A percentile compares a stretch with the other conserved stretches of the same genome.
Evolutionary conservation across 2,329 filamentous ascomycete genomes (phyloP).

Genomic region (Talaromyces sp.): DNA sequence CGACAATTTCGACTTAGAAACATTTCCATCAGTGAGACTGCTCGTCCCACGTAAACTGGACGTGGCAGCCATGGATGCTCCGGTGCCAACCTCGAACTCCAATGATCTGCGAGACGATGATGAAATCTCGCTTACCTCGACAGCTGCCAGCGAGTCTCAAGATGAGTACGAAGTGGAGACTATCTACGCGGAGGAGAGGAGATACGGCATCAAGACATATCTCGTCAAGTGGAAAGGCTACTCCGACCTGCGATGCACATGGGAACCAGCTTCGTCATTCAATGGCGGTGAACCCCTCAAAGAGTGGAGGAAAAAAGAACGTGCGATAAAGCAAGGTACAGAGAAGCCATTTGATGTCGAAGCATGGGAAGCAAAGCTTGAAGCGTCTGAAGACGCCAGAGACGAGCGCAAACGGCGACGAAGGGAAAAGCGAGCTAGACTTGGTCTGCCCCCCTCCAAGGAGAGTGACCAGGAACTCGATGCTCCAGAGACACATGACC

Average conservation of each 20-base stretch:
- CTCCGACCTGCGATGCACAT: slow-evolving; percentile 49
- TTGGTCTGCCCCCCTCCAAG: slow-evolving; percentile 12
- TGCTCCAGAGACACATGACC: not conserved
- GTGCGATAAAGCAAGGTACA: slow-evolving; percentile 23
- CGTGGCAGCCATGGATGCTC: not conserved
- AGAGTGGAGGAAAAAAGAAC: slow-evolving; percentile 35
- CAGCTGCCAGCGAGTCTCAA: slow-evolving; percentile 35
- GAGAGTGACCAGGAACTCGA: not conserved
- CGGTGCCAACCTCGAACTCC: not conserved
- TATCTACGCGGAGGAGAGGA: slow-evolving; percentile 8
- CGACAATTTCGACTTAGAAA: not conserved
- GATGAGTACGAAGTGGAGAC: slow-evolving; percentile 46
- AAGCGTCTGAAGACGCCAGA: slow-evolving; percentile 16
- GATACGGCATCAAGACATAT: slow-evolving; percentile 39
- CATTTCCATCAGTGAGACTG: not conserved
- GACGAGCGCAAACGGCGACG: slow-evolving; percentile 22
- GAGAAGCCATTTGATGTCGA: slow-evolving; percentile 26
- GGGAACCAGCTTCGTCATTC: slow-evolving; percentile 45
- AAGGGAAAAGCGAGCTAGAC: slow-evolving; percentile 21
- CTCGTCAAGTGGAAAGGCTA: slow-evolving; percentile 63
- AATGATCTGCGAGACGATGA: slow-evolving; percentile 38
- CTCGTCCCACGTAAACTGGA: not conserved
- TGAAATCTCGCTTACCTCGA: slow-evolving; percentile 54
- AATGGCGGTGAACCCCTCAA: slow-evolving; percentile 29
- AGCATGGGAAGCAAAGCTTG: slow-evolving; percentile 22